Conservation (phyloP, 192 early-diverging fungal species). For the Backusella mclennaniae region DNA sequence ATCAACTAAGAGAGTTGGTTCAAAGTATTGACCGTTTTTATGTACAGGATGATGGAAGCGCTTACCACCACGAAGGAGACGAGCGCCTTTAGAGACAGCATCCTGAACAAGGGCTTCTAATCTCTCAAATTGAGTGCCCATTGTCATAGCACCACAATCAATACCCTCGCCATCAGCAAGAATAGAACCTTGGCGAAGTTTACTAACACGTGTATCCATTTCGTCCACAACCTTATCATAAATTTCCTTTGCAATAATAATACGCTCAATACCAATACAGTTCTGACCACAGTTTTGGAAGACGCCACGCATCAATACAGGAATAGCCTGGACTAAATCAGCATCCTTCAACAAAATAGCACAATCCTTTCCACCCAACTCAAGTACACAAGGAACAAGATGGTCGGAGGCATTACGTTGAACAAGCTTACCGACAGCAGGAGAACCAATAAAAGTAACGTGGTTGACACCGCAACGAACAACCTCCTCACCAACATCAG, state of each 20-base stretch:
- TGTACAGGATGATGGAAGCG: constrained; percentile 67
- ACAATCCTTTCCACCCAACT: constrained; percentile 90
- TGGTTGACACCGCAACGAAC: constrained; percentile 64
- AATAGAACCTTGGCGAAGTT: constrained; percentile 68
- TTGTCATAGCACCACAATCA: constrained; percentile 86
- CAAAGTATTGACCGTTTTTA: constrained; percentile 78
- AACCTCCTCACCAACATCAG: constrained; percentile 77
- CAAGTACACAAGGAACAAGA: constrained; percentile 83
- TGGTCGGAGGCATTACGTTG: constrained; percentile 67
- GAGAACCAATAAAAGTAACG: constrained; percentile 88
- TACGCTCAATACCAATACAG: constrained; percentile 87
- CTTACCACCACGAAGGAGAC: constrained; percentile 66
- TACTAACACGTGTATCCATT: constrained; percentile 52
- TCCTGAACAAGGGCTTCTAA: constrained; percentile 71
- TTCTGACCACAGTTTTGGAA: constrained; percentile 91
- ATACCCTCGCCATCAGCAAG: constrained; percentile 62
- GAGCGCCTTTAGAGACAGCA: constrained; percentile 76
- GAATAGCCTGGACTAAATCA: constrained; percentile 63
- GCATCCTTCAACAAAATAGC: constrained; percentile 78
- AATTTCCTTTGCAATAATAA: constrained; percentile 66
- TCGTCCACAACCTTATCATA: constrained; percentile 71
- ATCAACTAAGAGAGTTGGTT: constrained; percentile 77
- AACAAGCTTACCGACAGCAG: constrained; percentile 75
- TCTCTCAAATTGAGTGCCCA: constrained; percentile 56
- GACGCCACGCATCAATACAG: constrained; percentile 78